phyloP scores from a whole-genome alignment of 805 yeast genomes.

The Ogataea zsoltii region DNA sequence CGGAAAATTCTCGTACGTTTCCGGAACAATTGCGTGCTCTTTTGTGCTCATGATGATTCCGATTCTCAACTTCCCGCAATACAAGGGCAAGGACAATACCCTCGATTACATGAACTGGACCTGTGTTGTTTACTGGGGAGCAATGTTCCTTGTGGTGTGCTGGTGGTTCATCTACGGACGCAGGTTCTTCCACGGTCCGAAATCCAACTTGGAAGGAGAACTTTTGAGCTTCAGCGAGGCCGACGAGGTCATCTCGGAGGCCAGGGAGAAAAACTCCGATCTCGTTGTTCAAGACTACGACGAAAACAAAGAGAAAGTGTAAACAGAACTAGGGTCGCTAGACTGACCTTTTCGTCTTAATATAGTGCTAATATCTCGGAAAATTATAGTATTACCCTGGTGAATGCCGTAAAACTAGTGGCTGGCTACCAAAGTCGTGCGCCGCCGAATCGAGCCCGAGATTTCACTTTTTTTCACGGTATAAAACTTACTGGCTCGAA shows the following conservation, averaged over 20 bases:
- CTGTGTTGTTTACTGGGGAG: slow-evolving; percentile 58
- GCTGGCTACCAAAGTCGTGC: neutral
- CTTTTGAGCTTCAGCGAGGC: slow-evolving; percentile 29
- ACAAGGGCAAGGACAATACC: slow-evolving; percentile 39
- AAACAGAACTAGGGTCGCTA: neutral
- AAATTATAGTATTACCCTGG: too few relatives aligned
- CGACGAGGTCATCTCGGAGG: slow-evolving; percentile 6
- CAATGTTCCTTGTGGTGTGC: slow-evolving; percentile 49
- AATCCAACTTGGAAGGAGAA: slow-evolving; percentile 43
- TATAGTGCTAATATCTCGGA: too few relatives aligned
- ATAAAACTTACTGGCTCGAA: too few relatives aligned
- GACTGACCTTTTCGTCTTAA: too few relatives aligned
- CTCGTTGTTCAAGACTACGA: slow-evolving; percentile 7
- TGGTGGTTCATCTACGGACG: slow-evolving; percentile 57
- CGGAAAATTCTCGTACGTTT: slow-evolving; percentile 51
- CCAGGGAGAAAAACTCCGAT: slow-evolving; percentile 3
- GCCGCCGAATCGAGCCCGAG: neutral
- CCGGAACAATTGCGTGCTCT: slow-evolving; percentile 49
- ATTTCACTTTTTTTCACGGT: neutral
- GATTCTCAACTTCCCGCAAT: slow-evolving; percentile 57
- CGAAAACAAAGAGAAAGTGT: slow-evolving; percentile 5
- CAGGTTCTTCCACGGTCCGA: slow-evolving; percentile 64
- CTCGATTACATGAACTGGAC: slow-evolving; percentile 64
- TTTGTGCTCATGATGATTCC: slow-evolving; percentile 60
- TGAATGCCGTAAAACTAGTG: too few relatives aligned